Evolutionary conservation across 73 alveolate genomes (phyloP), one percentile per base, ranked within the genome.

Genomic region (Tetrahymena elliotti): DNA sequence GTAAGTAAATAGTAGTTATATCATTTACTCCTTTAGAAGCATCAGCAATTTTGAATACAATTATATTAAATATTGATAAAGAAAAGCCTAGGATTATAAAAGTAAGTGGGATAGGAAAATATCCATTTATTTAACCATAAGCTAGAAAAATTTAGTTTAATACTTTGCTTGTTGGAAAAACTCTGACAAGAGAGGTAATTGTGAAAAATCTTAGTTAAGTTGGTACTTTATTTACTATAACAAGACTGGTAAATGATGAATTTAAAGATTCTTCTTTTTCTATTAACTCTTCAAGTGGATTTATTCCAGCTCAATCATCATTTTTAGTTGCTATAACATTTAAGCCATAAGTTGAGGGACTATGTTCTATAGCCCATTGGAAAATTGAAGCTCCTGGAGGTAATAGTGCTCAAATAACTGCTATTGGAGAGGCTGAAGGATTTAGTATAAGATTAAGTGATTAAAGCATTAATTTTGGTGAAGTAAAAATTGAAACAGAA

Each of bases 21-120:
- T 93, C 98, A 53, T 98, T 97, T 83, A 95, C 95, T 15, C 99
- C 99, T 15, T 94, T 84, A 1, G 97, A 97, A 38, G 99, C 99
- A 41, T 97, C 97, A 93, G 99, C 98, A 13, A 92, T 98, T 92
- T 97, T 98, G 16, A 99, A 99, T 52, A 96, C 99, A 16, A 98
- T 98, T 6, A 98, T 98, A 84, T 94, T 99, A 52, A 97, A 97
- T 53, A 94, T 98, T 94, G 98, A 97, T 93, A 97, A 97, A 93
- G 99, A 99, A 92, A 97, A 97, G 33, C 97, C 98, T 15, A 97
- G 98, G 96, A 98, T 98, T 12, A 94, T 99, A 84, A 99, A 99
- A 95, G 93, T 98, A 93, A 97, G 99, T 36, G 99, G 99, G 53
- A 98, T 98, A 40, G 99, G 99, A 18, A 99, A 99, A 96, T 99